These are phyloP conservation scores for Paecilomyces niveus DNA, from an alignment of 2,329 filamentous ascomycete species.

Conservation along the genomic window DNA sequence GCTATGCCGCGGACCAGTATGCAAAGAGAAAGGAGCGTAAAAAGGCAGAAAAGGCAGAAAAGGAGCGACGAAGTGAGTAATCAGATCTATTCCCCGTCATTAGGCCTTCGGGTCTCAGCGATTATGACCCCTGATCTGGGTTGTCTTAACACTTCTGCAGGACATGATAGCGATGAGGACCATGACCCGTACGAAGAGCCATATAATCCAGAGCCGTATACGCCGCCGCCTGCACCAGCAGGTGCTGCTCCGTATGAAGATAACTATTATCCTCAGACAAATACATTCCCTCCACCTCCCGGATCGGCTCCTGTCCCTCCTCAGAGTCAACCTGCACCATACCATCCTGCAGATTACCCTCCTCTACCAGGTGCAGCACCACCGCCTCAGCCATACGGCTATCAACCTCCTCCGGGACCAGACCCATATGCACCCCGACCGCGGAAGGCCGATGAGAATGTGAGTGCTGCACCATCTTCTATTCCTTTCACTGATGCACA, in stretches of 20 bases:
- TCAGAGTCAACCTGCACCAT: conserved; percentile 16
- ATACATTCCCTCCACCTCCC: conserved; percentile 39
- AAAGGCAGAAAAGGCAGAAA: conserved; percentile 38
- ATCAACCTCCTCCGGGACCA: conserved; percentile 27
- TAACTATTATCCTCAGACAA: conserved; percentile 34
- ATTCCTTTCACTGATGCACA: conserved; percentile 26
- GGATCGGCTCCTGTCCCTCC: conserved; percentile 18
- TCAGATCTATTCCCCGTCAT: neutral
- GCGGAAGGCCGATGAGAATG: conserved; percentile 42
- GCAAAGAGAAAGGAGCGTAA: conserved; percentile 51
- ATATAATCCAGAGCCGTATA: conserved; percentile 32
- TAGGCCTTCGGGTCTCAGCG: no score
- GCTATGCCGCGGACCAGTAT: conserved; percentile 51
- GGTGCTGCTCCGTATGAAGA: conserved; percentile 22
- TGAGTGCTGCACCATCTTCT: conserved; percentile 34
- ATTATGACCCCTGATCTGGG: neutral
- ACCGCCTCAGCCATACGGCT: conserved; percentile 30
- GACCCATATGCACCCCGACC: conserved; percentile 34
- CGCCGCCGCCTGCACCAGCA: conserved; percentile 26
- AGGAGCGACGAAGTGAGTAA: conserved; percentile 43
- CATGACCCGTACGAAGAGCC: conserved; percentile 35
- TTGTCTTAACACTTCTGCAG: conserved; percentile 8
- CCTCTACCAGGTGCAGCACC: conserved; percentile 33
- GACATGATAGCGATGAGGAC: conserved; percentile 22
- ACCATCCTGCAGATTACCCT: conserved; percentile 35